Base-by-base conservation (phyloP, 1,139 yeast species). In the Saccharomyces hybrid region DNA sequence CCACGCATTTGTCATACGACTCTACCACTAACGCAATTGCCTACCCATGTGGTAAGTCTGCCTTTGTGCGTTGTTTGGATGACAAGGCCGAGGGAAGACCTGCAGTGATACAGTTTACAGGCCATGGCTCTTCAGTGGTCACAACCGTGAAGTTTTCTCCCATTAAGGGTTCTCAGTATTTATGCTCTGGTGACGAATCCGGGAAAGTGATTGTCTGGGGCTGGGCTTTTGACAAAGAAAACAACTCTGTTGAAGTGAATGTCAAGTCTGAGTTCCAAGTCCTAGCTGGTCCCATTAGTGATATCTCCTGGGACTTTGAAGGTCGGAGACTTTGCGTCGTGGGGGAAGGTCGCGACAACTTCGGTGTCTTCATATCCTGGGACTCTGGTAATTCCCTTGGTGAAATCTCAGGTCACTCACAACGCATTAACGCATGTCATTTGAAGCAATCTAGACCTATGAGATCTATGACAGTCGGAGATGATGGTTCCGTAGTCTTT, bases 351-450 rank as follows among this genome's bases (percentile, higher is more conserved):
- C 85, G 86, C 64, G 97, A 91, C 64, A 80, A 86, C 60, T 90
- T 82, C 66, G 99, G 98, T 3, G 96, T 88, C 63, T 91, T 96
- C 59, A 89, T 93, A 66, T 82, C 96, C 5, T 87, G 88, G 80
- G 99, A 93, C 68, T 80, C 96, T 0, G 99, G 99, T 55, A 93
- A 93, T 71, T 82, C 96, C 9, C 84, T 93, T 49, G 99, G 99
- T 53, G 98, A 93, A 68, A 85, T 95, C 62, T 84, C 90, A 55
- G 99, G 99, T 31, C 99, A 93, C 68, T 80, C 95, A n/a, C 83
- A 87, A 46, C 80, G 82, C 46, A 82, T 91, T 66, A 89, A 87
- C 66, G 88, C 95, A 0, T 96, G 89, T 11, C 83, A 87, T 53
- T 85, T 93, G 61, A 85, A 86, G 64, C 88, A 91, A n/a, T 83